Conservation (phyloP, 371 early-diverging fungal genomes). For the Mucor piriformis region DNA sequence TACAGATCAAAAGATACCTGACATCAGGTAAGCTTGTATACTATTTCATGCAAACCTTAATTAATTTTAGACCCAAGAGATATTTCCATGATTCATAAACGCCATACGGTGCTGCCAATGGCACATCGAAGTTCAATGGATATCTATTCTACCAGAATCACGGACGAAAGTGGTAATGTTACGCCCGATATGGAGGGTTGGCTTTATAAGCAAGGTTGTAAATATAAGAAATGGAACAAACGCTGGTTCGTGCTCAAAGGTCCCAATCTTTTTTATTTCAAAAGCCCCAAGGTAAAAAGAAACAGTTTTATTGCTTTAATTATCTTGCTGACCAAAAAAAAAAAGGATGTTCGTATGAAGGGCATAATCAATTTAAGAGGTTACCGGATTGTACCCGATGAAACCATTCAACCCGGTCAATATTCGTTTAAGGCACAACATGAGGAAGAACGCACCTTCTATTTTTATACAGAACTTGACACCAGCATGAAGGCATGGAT, state of each 20-base stretch:
- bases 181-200: conserved; percentile 68
- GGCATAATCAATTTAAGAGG: conserved; percentile 58
- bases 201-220: conserved; percentile 68
- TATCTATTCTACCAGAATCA: conserved; percentile 11
- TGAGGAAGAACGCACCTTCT: conserved; percentile 59
- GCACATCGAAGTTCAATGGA: conserved; percentile 32
- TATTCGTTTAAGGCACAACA: conserved; percentile 71
- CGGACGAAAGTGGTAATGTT: conserved; percentile 28
- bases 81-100: conserved; percentile 1
- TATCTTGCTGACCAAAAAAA: neutral
- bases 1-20: conserved; percentile 4
- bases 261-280: conserved; percentile 63
- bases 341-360: conserved; percentile 52
- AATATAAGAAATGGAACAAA: conserved; percentile 69
- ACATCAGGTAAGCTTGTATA: neutral
- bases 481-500: conserved; percentile 57
- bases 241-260: conserved; percentile 75
- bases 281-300: conserved; percentile 55
- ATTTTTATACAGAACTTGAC: conserved; percentile 61
- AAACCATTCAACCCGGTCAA: conserved; percentile 61
- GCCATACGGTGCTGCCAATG: conserved; percentile 15
- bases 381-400: conserved; percentile 56
- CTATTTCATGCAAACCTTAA: too few species aligned
- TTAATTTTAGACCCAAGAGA: neutral
- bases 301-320: too few species aligned